Evolutionary conservation across 2,329 filamentous ascomycete genomes (phyloP).

Genomic region (Claviceps sp.): DNA sequence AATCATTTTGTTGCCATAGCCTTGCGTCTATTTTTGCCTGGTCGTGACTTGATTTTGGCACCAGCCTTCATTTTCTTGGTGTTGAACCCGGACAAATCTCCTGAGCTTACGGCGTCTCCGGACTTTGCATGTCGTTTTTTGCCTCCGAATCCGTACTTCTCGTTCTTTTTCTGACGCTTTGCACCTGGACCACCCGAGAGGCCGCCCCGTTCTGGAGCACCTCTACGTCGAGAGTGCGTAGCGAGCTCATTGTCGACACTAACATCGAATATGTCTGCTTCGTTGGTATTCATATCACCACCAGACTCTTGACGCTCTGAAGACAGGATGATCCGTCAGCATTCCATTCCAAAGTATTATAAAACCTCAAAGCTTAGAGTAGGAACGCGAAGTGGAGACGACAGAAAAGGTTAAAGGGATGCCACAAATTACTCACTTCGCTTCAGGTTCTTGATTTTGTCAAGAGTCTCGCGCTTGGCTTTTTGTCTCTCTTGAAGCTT

Average conservation of each 20-base stretch:
- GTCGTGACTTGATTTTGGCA: constrained; percentile 27
- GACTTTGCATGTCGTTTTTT: constrained; percentile 91
- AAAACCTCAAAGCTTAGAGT: too few relatives aligned
- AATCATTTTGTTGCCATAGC: constrained; percentile 18
- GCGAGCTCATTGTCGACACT: constrained; percentile 58
- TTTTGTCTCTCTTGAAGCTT: constrained; percentile 91
- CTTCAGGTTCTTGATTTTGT: constrained; percentile 92
- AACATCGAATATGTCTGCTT: constrained; percentile 84
- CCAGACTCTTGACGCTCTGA: constrained; percentile 72
- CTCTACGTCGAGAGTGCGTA: constrained; percentile 23
- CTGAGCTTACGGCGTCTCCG: constrained; percentile 70
- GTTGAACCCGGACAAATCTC: constrained; percentile 70
- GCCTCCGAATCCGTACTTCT: constrained; percentile 89
- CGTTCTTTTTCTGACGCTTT: constrained; percentile 88
- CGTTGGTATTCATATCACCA: constrained; percentile 50
- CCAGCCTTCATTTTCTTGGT: constrained; percentile 68
- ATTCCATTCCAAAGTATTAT: background rate
- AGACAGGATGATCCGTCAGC: background rate
- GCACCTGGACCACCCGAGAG: constrained; percentile 11
- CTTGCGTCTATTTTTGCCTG: constrained; percentile 40
- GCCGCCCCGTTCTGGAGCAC: constrained; percentile 22
- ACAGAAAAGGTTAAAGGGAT: background rate
- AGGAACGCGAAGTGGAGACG: background rate
- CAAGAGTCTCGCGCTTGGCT: constrained; percentile 81
- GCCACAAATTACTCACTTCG: constrained; percentile 53